phyloP scores from a whole-genome alignment of 2,329 filamentous ascomycete genomes.

The Trichoderma oligosporum region DNA sequence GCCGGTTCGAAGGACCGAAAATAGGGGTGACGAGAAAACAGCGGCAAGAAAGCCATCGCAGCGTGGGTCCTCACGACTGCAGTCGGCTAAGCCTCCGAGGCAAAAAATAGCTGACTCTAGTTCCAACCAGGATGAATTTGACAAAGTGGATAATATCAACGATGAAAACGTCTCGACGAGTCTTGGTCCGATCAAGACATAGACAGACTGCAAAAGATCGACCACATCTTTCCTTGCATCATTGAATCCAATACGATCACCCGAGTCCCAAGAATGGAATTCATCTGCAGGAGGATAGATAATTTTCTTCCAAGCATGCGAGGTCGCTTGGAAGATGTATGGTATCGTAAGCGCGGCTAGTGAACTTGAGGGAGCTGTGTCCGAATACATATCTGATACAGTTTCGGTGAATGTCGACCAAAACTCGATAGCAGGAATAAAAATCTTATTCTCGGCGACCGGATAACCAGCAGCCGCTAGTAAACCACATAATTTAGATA shows the following conservation, averaged over 20 bases:
- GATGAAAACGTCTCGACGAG: slow-evolving; percentile 56
- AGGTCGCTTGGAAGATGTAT: slow-evolving; percentile 61
- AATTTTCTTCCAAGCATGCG: slow-evolving; percentile 65
- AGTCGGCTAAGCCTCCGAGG: slow-evolving; percentile 64
- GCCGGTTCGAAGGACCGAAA: slow-evolving; percentile 51
- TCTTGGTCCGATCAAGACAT: slow-evolving; percentile 54
- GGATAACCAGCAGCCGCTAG: slow-evolving; percentile 63
- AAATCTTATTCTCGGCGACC: slow-evolving; percentile 70
- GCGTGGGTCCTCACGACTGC: slow-evolving; percentile 52
- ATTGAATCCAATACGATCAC: slow-evolving; percentile 62
- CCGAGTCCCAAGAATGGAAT: slow-evolving; percentile 65
- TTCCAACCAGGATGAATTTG: slow-evolving; percentile 51
- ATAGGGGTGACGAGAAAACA: slow-evolving; percentile 59
- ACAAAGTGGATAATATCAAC: slow-evolving; percentile 49
- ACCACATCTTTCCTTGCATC: slow-evolving; percentile 75
- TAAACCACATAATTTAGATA: slow-evolving; percentile 60
- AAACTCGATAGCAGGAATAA: slow-evolving; percentile 71
- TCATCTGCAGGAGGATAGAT: slow-evolving; percentile 59
- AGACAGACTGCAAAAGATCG: slow-evolving; percentile 71
- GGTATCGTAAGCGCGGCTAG: slow-evolving; percentile 59
- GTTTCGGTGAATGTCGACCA: slow-evolving; percentile 75
- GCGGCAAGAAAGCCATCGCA: slow-evolving; percentile 57
- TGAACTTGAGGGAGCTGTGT: slow-evolving; percentile 41
- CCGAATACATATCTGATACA: slow-evolving; percentile 53
- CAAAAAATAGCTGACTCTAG: slow-evolving; percentile 61